A percentile compares a stretch with the other conserved stretches of the same genome.
phyloP scores from a whole-genome alignment of 495 filamentous ascomycete genomes.

The Hyaloscypha variabilis region DNA sequence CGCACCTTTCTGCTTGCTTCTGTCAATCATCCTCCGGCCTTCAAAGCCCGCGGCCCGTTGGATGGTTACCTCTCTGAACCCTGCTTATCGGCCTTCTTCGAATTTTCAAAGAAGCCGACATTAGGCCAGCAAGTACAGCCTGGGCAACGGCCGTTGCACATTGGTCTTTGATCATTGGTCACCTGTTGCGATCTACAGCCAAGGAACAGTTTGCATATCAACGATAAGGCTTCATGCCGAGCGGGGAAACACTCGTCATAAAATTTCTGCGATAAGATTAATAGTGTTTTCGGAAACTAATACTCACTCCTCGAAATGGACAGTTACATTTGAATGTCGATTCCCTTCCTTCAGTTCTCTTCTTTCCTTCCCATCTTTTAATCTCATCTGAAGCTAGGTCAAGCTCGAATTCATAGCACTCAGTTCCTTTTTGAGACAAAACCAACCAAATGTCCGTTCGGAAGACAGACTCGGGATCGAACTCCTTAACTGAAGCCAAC shows the following conservation, averaged over 20 bases:
- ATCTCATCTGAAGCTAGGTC: not conserved
- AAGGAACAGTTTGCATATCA: not conserved
- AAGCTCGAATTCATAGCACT: not conserved
- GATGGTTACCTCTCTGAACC: not conserved
- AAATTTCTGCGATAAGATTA: slow-evolving; percentile 3
- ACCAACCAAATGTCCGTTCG: slow-evolving; percentile 6
- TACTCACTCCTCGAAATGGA: not conserved
- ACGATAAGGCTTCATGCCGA: not conserved
- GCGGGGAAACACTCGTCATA: not conserved
- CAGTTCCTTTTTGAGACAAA: not conserved
- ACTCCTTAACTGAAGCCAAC: slow-evolving; percentile 2
- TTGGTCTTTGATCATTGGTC: not conserved
- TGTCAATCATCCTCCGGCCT: not conserved
- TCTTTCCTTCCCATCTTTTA: not conserved
- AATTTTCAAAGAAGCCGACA: not conserved
- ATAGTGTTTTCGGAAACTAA: not conserved
- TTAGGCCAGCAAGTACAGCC: not conserved
- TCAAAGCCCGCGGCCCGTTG: not conserved
- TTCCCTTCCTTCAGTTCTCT: not conserved
- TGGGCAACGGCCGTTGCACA: not conserved
- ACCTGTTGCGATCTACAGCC: not conserved
- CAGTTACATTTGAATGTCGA: not conserved
- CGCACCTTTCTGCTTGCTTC: too few relatives aligned
- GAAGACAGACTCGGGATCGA: slow-evolving; percentile 6
- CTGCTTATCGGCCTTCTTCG: not conserved